phyloP scores from a whole-genome alignment of 1,139 yeast species.

The Trichomonascaceae sp. region DNA sequence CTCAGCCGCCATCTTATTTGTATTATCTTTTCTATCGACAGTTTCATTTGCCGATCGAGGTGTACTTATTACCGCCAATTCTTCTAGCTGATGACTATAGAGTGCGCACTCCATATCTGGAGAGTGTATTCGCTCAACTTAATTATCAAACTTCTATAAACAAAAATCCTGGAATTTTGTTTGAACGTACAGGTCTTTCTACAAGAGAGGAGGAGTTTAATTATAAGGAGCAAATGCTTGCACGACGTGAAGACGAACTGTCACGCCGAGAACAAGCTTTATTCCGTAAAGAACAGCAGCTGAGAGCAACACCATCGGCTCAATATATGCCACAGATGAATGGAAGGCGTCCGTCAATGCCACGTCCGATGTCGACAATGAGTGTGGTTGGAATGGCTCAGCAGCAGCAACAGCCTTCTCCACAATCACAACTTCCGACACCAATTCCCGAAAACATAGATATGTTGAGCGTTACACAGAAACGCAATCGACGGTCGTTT shows the following conservation, averaged over 20 bases:
- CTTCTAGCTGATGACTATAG: slow-evolving; percentile 79
- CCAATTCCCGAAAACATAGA: slow-evolving; percentile 22
- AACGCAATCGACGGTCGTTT: slow-evolving; percentile 17
- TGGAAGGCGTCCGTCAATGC: slow-evolving; percentile 3
- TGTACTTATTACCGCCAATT: slow-evolving; percentile 76
- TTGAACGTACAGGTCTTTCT: slow-evolving; percentile 10
- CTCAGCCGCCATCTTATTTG: slow-evolving; percentile 29
- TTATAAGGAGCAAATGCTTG: slow-evolving; percentile 18
- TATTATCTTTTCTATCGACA: slow-evolving; percentile 58
- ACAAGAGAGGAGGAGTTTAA: slow-evolving; percentile 16
- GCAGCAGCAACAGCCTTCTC: slow-evolving; percentile 4
- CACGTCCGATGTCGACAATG: slow-evolving; percentile 1
- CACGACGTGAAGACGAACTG: slow-evolving; percentile 21
- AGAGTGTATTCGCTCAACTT: slow-evolving; percentile 74
- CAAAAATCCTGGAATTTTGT: slow-evolving; percentile 9
- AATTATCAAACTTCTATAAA: slow-evolving; percentile 60
- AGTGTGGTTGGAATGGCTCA: background rate
- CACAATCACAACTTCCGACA: background rate
- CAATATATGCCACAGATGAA: background rate
- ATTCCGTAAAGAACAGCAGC: slow-evolving; percentile 21
- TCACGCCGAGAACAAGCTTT: slow-evolving; percentile 19
- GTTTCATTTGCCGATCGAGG: slow-evolving; percentile 57
- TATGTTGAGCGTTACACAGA: slow-evolving; percentile 25
- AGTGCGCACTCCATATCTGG: slow-evolving; percentile 83
- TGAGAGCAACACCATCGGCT: slow-evolving; percentile 9